Base-by-base conservation (phyloP, 192 early-diverging fungal species). In the Umbelopsis sp. region DNA sequence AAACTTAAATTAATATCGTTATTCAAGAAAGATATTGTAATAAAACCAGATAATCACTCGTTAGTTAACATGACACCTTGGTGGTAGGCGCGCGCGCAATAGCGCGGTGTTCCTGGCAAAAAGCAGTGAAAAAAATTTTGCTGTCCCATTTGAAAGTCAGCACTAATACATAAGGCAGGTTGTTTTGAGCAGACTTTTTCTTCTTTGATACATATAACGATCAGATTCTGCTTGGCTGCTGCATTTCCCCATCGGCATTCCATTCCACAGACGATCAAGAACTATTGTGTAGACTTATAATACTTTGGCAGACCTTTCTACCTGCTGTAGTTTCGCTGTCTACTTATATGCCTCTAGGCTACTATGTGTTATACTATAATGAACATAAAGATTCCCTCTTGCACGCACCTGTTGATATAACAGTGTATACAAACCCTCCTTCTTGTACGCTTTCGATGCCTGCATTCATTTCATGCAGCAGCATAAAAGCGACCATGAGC, bases 251-350 rank as follows among this genome's bases (percentile, higher is more conserved):
- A 61, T 61, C 55, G 55, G 55, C 55, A 61, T 27, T 27, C 55
- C 55, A 61, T 61, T 61, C 55, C 55, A 61, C 55, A 61, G 55
- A 61, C 55, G 55, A 61, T 61, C 55, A 61, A 61, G 55, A 61
- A 35, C 55, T 8, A 16, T 61, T 61, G 55, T 18, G 55, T 61
- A 61, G 55, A 61, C 55, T 61, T 61, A 61, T 61, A 61, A 61
- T 61, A 16, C 55, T 27, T 37, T 13, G 13, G 16, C 27, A 18
- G 30, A 25, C 12, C 18, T 61, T 18, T 61, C 21, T 8, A 61
- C 55, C 30, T 35, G 27, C 18, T 35, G 27, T 33, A 35, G 55
- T 61, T 61, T 61, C 55, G 55, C 55, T 61, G 55, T 61, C 55
- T 61, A 61, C 55, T 0, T 61, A 61, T 30, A 61, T 61, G 33